Conservation (phyloP, 1,139 yeast species). For the Lodderomyces oxycetoniae region DNA sequence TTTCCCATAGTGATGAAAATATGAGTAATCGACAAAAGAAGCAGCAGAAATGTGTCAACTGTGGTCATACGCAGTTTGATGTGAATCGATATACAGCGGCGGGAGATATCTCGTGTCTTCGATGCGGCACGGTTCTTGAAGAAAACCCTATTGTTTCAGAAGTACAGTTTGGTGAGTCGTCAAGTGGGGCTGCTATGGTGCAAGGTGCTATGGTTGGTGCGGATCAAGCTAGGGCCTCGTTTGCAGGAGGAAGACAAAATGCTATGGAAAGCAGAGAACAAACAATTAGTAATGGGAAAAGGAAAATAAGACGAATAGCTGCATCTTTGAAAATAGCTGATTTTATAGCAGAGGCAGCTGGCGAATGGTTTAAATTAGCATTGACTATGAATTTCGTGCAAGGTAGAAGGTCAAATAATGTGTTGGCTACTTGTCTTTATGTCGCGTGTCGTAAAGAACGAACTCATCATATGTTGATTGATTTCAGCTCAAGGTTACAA, state of each 20-base stretch:
- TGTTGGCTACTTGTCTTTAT: conserved; percentile 89
- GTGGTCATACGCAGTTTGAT: conserved; percentile 31
- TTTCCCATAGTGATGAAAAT: too few relatives aligned
- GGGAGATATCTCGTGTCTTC: conserved; percentile 71
- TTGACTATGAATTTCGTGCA: conserved; percentile 85
- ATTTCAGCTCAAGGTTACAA: conserved; percentile 83
- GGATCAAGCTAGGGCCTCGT: conserved; percentile 76
- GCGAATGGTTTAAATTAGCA: conserved; percentile 85
- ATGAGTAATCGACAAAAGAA: conserved; percentile 8
- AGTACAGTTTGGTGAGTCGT: conserved; percentile 87
- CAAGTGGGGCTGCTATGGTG: conserved; percentile 92
- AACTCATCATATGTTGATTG: conserved; percentile 93
- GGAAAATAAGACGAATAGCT: conserved; percentile 76
- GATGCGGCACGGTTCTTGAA: conserved; percentile 83
- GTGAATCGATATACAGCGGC: conserved; percentile 49
- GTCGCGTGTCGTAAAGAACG: conserved; percentile 88
- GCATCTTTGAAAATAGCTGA: conserved; percentile 75
- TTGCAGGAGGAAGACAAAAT: conserved; percentile 56
- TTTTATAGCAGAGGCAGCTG: conserved; percentile 79
- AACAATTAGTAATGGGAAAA: conserved; percentile 75
- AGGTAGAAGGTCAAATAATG: conserved; percentile 92
- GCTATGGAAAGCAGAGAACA: conserved; percentile 85
- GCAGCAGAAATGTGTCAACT: conserved; percentile 25
- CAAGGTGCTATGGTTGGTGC: conserved; percentile 92
- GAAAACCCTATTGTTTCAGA: conserved; percentile 95